These are phyloP conservation scores for Durio zibethinus DNA, from an alignment of 345 rosid species.

Conservation along the genomic window DNA sequence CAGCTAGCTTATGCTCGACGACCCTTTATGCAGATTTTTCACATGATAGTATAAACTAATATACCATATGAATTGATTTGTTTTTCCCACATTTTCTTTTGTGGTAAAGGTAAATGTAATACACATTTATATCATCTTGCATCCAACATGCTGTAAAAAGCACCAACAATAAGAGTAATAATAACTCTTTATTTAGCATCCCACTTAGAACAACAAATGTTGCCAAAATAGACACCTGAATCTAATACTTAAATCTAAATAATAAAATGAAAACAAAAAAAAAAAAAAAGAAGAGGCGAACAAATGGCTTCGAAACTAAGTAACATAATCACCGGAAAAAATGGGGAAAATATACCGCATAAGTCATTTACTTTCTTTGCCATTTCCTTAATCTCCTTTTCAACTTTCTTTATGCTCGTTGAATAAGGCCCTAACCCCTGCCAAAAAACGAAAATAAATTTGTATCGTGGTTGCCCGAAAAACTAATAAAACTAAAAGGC, in stretches of 20 bases:
- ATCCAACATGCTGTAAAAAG: background rate
- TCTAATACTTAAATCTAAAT: background rate
- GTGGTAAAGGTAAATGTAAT: background rate
- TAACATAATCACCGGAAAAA: background rate
- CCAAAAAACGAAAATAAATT: background rate
- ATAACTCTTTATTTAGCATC: background rate
- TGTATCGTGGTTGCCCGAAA: no score
- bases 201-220: background rate
- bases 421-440: constrained; percentile 98
- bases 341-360: constrained; percentile 47
- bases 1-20: background rate
- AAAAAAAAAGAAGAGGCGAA: background rate
- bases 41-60: background rate
- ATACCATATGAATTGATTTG: background rate
- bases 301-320: background rate
- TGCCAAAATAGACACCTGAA: background rate
- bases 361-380: constrained; percentile 89
- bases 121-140: background rate
- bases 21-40: background rate
- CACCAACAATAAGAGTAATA: background rate
- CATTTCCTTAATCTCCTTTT: constrained; percentile 88
- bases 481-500: background rate
- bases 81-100: background rate
- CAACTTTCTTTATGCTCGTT: constrained; percentile 72
- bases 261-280: background rate